A percentile compares a stretch with the other conserved stretches of the same genome.
Conservation (phyloP, 1,284 basidiomycete genomes). For the Leccinum fallax region DNA sequence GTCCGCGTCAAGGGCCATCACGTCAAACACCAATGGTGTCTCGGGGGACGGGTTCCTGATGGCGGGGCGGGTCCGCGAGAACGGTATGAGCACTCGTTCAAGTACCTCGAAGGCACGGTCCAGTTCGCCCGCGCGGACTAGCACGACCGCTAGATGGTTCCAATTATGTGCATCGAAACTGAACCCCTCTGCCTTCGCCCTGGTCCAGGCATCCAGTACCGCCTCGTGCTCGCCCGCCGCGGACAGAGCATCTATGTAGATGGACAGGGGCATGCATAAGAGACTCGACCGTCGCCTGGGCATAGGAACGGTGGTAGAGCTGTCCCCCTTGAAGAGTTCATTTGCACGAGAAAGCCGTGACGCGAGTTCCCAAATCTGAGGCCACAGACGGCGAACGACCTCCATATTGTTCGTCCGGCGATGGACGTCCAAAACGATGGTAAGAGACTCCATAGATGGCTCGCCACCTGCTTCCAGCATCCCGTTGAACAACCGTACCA, state of each 20-base stretch:
- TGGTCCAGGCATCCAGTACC: constrained; percentile 71
- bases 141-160: constrained; percentile 81
- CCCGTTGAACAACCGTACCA: constrained; percentile 59
- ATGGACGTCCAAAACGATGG: constrained; percentile 77
- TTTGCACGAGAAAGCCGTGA: constrained; percentile 42
- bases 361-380: constrained; percentile 63
- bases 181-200: constrained; percentile 70
- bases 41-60: constrained; percentile 41
- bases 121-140: constrained; percentile 79
- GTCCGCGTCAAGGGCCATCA: constrained; percentile 20
- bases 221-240: constrained; percentile 61
- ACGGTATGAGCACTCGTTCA: constrained; percentile 66
- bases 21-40: constrained; percentile 50
- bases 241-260: constrained; percentile 81
- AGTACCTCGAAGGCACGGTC: constrained; percentile 79
- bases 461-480: constrained; percentile 58
- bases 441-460: constrained; percentile 63
- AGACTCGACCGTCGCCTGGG: constrained; percentile 50
- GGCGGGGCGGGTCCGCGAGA: constrained; percentile 42
- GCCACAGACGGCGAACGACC: constrained; percentile 68
- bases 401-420: constrained; percentile 62
- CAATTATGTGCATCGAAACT: constrained; percentile 91
- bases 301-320: constrained; percentile 10
- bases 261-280: constrained; percentile 81
- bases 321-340: constrained; percentile 33